Percentiles rank a stretch among this genome's conserved stretches.
phyloP scores from a whole-genome alignment of 805 yeast species.

The Saturnispora silvae region DNA sequence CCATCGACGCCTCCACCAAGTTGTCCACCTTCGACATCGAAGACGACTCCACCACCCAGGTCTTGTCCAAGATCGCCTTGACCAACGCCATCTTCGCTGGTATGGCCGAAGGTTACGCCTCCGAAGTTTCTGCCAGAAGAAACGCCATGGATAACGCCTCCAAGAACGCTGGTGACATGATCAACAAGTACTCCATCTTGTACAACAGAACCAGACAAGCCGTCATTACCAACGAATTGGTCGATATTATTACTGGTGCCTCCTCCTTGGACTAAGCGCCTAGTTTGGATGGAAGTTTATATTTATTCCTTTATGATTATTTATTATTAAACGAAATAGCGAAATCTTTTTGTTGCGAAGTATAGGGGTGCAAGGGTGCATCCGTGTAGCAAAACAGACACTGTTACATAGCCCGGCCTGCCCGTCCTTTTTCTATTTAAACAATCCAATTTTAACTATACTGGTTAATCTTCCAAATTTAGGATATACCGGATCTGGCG shows the following conservation, averaged over 20 bases:
- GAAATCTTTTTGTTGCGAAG: not conserved
- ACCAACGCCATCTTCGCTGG: constrained; percentile 87
- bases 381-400: too few species aligned
- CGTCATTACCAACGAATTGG: constrained; percentile 97
- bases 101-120: constrained; percentile 95
- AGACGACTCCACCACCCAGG: constrained; percentile 59
- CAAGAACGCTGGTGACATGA: constrained; percentile 99
- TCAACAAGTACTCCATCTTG: constrained; percentile 87
- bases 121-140: constrained; percentile 97
- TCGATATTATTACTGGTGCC: constrained; percentile 99
- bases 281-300: not conserved
- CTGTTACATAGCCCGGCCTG: too few species aligned
- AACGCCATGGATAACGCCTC: constrained; percentile 99
- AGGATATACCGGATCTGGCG: too few species aligned
- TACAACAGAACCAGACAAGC: constrained; percentile 99
- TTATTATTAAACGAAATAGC: not conserved
- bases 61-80: constrained; percentile 71
- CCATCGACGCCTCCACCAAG: constrained; percentile 78
- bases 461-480: too few species aligned
- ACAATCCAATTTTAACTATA: too few species aligned
- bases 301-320: constrained; percentile 9
- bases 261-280: constrained; percentile 75
- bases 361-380: not conserved
- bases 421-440: too few species aligned
- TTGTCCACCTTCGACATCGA: constrained; percentile 73